Evolutionary conservation across 306 rosid species (phyloP), one percentile per base, ranked within the genome.

Genomic region (Trifolium subterraneum): DNA sequence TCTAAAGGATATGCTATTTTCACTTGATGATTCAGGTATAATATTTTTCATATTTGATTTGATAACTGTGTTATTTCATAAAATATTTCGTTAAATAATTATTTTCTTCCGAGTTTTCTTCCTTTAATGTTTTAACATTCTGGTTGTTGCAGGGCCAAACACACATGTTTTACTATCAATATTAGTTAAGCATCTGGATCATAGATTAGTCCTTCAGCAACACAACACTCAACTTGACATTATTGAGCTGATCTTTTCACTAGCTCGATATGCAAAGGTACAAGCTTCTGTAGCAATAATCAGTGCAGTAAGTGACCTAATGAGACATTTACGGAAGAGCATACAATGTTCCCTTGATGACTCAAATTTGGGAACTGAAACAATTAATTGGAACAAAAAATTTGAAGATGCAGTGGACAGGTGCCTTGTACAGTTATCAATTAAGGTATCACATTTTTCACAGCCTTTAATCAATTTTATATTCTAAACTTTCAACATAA

Each of bases 131-230:
- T 69, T 10, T 47, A 23, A 11, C 31, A 13, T 55, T 74, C 50
- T 52, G 66, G 33, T 70, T 69, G 20, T 73, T 79, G 81, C 92
- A 93, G 98, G 88, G 73, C 82, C 80, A 83, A 87, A 82, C 80
- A 83, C 91, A 20, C 98, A 91, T 41, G 88, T 87, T 74, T 81
- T 91, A 80, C 85, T 93, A 38, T 88, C 96, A 55, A 88, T 83
- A 52, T 87, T 93, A 79, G 75, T 93, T 73, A 91, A 91, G 81
- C 98, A 93, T 88, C 84, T 93, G 6, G 97, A 93, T 79, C 92
- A 93, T 83, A 91, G 84, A 87, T 66, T 33, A 51, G 92, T 91
- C 85, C 90, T 91, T 38, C 84, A 88, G 71, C 85, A 87, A 51
- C 96, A 92, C 20, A 58, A 74, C 39, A 82, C 86, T 86, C 98